A percentile compares a stretch with the other conserved stretches of the same genome.
Conservation (phyloP, 345 rosid species). For the Salix arbutifolia region DNA sequence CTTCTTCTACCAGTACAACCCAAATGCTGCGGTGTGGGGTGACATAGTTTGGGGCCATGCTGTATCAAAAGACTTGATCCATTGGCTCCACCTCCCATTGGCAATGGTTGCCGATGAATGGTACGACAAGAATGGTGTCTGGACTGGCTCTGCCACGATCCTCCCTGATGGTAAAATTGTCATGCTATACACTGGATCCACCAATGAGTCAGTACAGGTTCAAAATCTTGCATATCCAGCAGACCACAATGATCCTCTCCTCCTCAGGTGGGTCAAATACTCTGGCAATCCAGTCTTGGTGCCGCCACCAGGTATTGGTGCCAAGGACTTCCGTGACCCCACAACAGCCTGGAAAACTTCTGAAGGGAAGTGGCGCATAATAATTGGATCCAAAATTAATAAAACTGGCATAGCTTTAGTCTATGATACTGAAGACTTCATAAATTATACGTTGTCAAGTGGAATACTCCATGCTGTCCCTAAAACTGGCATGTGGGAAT, state of each 20-base stretch:
- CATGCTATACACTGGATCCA: conserved; percentile 86
- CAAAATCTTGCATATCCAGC: conserved; percentile 91
- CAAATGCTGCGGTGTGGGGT: conserved; percentile 84
- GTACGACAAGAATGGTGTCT: conserved; percentile 78
- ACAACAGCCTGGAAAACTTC: conserved; percentile 90
- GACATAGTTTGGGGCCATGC: conserved; percentile 97
- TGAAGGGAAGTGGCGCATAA: conserved; percentile 73
- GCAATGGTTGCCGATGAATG: conserved; percentile 86
- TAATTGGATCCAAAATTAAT: conserved; percentile 66
- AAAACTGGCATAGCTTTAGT: conserved; percentile 64
- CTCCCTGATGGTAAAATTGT: conserved; percentile 71
- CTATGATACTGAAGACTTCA: conserved; percentile 77
- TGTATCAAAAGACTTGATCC: conserved; percentile 69
- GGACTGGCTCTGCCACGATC: conserved; percentile 91
- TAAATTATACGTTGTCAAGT: conserved; percentile 30
- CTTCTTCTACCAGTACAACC: conserved; percentile 91
- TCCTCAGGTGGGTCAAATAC: conserved; percentile 64
- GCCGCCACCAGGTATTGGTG: conserved; percentile 59
- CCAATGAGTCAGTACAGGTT: conserved; percentile 62
- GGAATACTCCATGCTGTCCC: conserved; percentile 56
- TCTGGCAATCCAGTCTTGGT: conserved; percentile 66
- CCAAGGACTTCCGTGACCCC: conserved; percentile 85
- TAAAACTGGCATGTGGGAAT: conserved; percentile 92
- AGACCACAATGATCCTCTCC: conserved; percentile 66
- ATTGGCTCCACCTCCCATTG: conserved; percentile 82